Conservation (phyloP, 1,284 basidiomycete genomes). For the Pisolithus thermaeus region DNA sequence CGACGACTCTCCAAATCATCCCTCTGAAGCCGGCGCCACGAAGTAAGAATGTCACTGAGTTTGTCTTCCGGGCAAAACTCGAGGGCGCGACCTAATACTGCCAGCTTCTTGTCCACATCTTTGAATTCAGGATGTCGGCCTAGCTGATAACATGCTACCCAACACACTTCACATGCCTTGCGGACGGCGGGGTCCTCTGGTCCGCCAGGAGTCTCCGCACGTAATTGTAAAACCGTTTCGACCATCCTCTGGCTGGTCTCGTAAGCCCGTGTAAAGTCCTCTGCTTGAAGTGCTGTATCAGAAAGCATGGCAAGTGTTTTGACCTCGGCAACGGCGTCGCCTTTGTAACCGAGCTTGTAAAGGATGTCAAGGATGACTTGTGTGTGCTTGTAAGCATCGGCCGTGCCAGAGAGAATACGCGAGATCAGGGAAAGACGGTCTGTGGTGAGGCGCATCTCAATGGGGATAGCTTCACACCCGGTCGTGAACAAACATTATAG, state of each 20-base stretch:
- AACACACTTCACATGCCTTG: constrained; percentile 75
- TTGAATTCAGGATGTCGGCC: constrained; percentile 74
- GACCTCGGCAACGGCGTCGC: constrained; percentile 67
- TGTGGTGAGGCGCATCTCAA: constrained; percentile 85
- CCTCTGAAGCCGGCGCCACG: constrained; percentile 67
- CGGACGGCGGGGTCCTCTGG: constrained; percentile 42
- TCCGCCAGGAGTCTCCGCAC: constrained; percentile 29
- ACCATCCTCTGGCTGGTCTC: constrained; percentile 73
- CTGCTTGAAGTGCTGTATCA: constrained; percentile 73
- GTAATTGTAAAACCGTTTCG: constrained; percentile 47
- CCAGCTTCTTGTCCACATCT: constrained; percentile 61
- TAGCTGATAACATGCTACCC: constrained; percentile 82
- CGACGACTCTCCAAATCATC: constrained; percentile 53
- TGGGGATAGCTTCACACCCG: constrained; percentile 78
- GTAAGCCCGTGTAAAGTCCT: constrained; percentile 72
- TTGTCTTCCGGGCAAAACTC: constrained; percentile 83
- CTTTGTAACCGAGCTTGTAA: constrained; percentile 77
- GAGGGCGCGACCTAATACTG: constrained; percentile 75
- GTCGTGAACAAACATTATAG: constrained; percentile 71
- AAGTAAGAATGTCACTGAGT: constrained; percentile 63
- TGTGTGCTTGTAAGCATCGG: constrained; percentile 82
- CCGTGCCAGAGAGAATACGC: constrained; percentile 74
- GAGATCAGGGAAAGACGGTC: constrained; percentile 81
- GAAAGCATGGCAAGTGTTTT: constrained; percentile 84
- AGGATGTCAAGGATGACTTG: constrained; percentile 87